Percentiles rank a stretch among this genome's conserved stretches.
Conservation (phyloP, 345 rosid species). For the Eucalyptus regnans region DNA sequence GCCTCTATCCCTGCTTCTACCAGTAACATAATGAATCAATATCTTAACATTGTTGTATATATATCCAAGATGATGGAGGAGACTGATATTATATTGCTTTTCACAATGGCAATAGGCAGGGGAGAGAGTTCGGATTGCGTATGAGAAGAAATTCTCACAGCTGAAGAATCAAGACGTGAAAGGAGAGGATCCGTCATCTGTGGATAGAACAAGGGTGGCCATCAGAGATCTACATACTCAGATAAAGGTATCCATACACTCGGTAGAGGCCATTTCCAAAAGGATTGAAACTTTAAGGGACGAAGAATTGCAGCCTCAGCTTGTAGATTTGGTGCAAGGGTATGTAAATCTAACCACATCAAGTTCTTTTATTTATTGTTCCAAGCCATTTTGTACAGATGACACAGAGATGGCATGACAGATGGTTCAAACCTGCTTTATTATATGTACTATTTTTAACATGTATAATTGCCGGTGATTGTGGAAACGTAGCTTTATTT, state of each 20-base stretch:
- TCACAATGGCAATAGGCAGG: slow-evolving; percentile 41
- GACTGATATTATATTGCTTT: neutral
- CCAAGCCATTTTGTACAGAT: neutral
- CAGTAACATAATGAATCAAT: neutral
- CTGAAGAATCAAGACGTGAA: slow-evolving; percentile 71
- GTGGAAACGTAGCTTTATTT: neutral
- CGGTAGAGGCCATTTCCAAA: slow-evolving; percentile 75
- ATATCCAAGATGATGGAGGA: neutral
- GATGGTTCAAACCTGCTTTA: neutral
- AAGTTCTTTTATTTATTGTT: neutral
- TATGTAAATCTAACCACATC: slow-evolving; percentile 5
- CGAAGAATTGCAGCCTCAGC: slow-evolving; percentile 93
- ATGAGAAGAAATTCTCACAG: slow-evolving; percentile 63
- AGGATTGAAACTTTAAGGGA: slow-evolving; percentile 84
- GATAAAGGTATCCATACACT: slow-evolving; percentile 70
- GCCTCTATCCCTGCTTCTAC: neutral
- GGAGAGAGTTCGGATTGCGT: slow-evolving; percentile 61
- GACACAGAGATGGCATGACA: neutral
- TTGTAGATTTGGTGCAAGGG: slow-evolving; percentile 79
- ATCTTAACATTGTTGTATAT: neutral
- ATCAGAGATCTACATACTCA: slow-evolving; percentile 77
- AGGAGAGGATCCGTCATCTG: slow-evolving; percentile 51
- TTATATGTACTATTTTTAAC: neutral
- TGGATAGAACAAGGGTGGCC: slow-evolving; percentile 63
- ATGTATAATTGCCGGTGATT: neutral